Percentiles rank a stretch among this genome's conserved stretches.
Evolutionary conservation across 2,329 filamentous ascomycete genomes (phyloP).

Genomic region (Trichoderma sp.): DNA sequence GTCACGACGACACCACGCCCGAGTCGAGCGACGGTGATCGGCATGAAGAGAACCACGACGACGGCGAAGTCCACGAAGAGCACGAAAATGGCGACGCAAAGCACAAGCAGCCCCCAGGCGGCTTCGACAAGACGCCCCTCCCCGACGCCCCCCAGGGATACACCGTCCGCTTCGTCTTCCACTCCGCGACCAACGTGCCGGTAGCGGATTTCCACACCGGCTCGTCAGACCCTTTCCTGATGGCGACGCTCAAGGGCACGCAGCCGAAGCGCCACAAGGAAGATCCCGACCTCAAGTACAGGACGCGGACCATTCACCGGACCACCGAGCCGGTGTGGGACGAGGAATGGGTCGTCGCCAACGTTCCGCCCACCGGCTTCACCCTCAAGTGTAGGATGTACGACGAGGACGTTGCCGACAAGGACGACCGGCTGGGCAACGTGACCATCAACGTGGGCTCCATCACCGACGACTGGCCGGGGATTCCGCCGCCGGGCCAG

Average conservation of each 20-base stretch:
- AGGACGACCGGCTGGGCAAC: conserved; percentile 86
- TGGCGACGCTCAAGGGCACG: conserved; percentile 71
- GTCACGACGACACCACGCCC: conserved; percentile 21
- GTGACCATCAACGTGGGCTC: conserved; percentile 68
- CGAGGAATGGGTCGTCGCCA: conserved; percentile 83
- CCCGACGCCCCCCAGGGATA: conserved; percentile 75
- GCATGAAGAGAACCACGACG: conserved; percentile 33
- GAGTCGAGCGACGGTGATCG: conserved; percentile 12
- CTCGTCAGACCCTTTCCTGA: conserved; percentile 81
- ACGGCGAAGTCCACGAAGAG: neutral
- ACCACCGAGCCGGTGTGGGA: conserved; percentile 80
- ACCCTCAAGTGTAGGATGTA: conserved; percentile 82
- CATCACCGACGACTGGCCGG: conserved; percentile 67
- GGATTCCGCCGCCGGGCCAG: conserved; percentile 61
- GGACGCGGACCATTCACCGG: conserved; percentile 74
- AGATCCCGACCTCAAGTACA: conserved; percentile 72
- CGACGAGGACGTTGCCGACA: conserved; percentile 85
- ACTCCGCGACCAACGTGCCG: conserved; percentile 78
- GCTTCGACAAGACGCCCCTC: conserved; percentile 78
- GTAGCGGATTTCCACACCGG: conserved; percentile 76
- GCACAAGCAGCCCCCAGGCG: conserved; percentile 63
- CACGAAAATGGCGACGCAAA: conserved; percentile 32
- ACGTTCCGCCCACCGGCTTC: conserved; percentile 80
- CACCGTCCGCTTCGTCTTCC: conserved; percentile 82
- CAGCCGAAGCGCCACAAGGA: conserved; percentile 81